Conservation (phyloP, 352 stramenopile genomes). For the Aphanomyces euteiches region DNA sequence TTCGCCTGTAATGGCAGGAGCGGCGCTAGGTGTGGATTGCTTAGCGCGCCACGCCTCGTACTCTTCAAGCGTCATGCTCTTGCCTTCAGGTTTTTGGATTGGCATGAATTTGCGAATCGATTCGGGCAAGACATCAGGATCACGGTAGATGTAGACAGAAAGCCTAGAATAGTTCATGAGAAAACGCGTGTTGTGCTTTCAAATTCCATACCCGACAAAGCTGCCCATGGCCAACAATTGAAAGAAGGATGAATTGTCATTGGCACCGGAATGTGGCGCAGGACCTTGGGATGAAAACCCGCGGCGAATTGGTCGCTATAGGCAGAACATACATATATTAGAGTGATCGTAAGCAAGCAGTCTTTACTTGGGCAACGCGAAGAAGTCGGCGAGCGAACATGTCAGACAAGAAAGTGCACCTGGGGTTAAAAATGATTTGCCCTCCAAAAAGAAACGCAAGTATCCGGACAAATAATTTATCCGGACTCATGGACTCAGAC, state of each 20-base stretch:
- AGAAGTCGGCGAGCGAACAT: conserved; percentile 14
- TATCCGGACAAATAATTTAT: no score
- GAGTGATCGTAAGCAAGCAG: not conserved
- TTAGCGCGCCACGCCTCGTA: conserved; percentile 82
- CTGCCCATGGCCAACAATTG: conserved; percentile 61
- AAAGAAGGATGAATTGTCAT: conserved; percentile 81
- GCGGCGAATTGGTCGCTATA: conserved; percentile 6
- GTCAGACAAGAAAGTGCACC: not conserved
- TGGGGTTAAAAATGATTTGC: not conserved
- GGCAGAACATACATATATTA: not conserved
- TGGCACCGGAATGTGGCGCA: conserved; percentile 37
- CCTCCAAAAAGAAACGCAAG: not conserved
- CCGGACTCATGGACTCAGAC: no score
- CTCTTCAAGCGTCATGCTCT: conserved; percentile 83
- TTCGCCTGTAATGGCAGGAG: conserved; percentile 39
- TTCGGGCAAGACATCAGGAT: conserved; percentile 71
- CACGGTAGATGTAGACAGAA: conserved; percentile 77
- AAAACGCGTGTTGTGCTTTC: not conserved
- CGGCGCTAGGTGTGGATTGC: conserved; percentile 49
- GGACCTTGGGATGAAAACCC: conserved; percentile 12
- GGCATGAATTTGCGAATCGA: conserved; percentile 72
- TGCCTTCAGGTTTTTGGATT: conserved; percentile 75
- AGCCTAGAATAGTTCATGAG: conserved; percentile 25
- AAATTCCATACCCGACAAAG: conserved; percentile 49
- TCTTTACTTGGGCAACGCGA: conserved; percentile 2